Conservation (phyloP, 2,329 filamentous ascomycete genomes). For the Ceratocystis diversiconidia region DNA sequence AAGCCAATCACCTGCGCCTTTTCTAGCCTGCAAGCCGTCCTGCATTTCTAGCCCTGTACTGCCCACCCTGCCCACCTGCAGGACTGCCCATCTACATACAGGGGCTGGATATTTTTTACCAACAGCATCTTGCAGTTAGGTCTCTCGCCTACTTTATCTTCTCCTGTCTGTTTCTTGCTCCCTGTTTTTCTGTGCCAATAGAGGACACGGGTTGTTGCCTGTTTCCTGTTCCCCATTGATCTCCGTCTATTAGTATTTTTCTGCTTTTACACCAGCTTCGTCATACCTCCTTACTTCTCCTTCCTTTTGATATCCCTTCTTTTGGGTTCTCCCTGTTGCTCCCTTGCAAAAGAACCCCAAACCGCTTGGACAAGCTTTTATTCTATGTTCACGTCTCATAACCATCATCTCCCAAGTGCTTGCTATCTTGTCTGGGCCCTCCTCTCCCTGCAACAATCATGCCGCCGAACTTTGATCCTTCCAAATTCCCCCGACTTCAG, state of each 20-base stretch:
- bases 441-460: background rate
- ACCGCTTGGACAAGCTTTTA: background rate
- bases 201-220: background rate
- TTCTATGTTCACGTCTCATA: background rate
- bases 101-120: background rate
- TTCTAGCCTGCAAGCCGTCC: background rate
- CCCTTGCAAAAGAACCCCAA: background rate
- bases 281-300: background rate
- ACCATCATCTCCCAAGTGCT: background rate
- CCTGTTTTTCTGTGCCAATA: background rate
- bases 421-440: background rate
- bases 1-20: conserved; percentile 1
- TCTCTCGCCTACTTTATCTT: background rate
- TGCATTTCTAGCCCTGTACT: background rate
- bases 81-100: background rate
- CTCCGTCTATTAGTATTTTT: background rate
- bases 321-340: background rate
- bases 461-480: conserved; percentile 32
- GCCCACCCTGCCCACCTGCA: background rate
- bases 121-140: background rate
- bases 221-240: background rate
- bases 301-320: background rate
- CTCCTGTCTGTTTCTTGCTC: background rate
- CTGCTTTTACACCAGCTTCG: background rate
- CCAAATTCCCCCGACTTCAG: conserved; percentile 40